Evolutionary conservation across 371 early-diverging fungal species (phyloP).

Genomic region (Saksenaea vasiformis): DNA sequence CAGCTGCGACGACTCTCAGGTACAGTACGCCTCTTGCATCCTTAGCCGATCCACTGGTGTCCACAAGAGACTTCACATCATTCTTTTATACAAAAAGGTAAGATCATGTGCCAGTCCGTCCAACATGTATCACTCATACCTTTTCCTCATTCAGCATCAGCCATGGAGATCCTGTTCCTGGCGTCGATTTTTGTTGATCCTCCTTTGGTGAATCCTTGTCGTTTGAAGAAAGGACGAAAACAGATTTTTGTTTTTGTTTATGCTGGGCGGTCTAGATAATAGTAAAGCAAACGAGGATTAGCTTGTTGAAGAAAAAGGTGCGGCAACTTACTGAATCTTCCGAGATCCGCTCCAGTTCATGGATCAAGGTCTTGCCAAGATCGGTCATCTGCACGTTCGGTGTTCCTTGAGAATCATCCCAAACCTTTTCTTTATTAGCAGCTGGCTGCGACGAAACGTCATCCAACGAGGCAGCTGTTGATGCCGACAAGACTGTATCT

Average conservation of each 20-base stretch:
- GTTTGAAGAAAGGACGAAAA: background rate
- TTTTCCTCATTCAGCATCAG: background rate
- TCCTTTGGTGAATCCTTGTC: background rate
- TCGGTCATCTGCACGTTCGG: background rate
- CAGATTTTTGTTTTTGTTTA: background rate
- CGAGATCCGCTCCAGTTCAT: slow-evolving; percentile 5
- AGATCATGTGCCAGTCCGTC: background rate
- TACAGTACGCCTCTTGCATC: slow-evolving; percentile 13
- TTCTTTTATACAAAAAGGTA: background rate
- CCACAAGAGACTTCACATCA: background rate
- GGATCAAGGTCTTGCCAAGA: background rate
- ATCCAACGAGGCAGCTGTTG: background rate
- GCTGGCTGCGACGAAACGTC: background rate
- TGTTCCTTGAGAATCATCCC: background rate
- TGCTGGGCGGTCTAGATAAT: background rate
- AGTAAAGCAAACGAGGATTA: background rate
- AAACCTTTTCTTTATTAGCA: background rate
- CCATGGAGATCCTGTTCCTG: background rate
- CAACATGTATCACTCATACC: background rate
- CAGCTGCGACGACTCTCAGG: slow-evolving; percentile 21
- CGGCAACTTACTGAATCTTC: background rate
- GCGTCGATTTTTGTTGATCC: background rate
- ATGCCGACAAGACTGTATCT: background rate
- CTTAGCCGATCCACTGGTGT: background rate
- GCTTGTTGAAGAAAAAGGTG: background rate